Evolutionary conservation across 1,284 basidiomycete genomes (phyloP).

Genomic region (Mycosarcoma maydis): DNA sequence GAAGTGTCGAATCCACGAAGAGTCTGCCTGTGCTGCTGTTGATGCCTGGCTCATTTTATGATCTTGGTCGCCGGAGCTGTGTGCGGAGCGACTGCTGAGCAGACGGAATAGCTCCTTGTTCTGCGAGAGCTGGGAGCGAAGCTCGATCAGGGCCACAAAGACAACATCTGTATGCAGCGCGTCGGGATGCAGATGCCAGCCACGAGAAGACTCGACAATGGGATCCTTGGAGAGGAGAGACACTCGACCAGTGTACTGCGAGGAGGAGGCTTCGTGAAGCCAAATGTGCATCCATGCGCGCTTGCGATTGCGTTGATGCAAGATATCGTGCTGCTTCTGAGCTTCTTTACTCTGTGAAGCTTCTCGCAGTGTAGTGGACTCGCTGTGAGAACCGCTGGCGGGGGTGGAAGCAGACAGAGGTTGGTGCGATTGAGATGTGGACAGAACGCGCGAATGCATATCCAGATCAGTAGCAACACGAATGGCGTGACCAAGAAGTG

Average conservation of each 20-base stretch:
- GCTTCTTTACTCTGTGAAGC: not conserved
- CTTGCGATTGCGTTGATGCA: slow-evolving; percentile 30
- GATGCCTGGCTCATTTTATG: not conserved
- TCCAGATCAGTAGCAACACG: slow-evolving; percentile 38
- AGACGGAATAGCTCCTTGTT: slow-evolving; percentile 43
- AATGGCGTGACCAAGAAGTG: slow-evolving; percentile 38
- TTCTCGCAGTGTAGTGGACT: not conserved
- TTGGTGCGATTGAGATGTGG: slow-evolving; percentile 18
- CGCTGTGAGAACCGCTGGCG: not conserved
- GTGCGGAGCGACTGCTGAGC: slow-evolving; percentile 19
- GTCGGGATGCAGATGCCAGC: slow-evolving; percentile 41
- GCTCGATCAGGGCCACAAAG: slow-evolving; percentile 42
- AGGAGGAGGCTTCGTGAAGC: slow-evolving; percentile 44
- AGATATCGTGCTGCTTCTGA: slow-evolving; percentile 11
- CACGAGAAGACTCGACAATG: slow-evolving; percentile 29
- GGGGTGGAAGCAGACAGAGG: not conserved
- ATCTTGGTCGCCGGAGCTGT: not conserved
- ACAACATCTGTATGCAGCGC: slow-evolving; percentile 37
- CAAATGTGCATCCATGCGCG: slow-evolving; percentile 48
- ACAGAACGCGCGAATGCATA: slow-evolving; percentile 34
- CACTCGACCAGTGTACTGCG: slow-evolving; percentile 40
- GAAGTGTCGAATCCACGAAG: slow-evolving; percentile 31
- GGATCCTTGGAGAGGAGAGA: slow-evolving; percentile 39
- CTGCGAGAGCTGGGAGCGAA: slow-evolving; percentile 30
- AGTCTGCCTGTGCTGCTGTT: slow-evolving; percentile 3